Percentiles rank a stretch among this genome's conserved stretches.
Conservation (phyloP, 306 rosid genomes). For the Malus orientalis region DNA sequence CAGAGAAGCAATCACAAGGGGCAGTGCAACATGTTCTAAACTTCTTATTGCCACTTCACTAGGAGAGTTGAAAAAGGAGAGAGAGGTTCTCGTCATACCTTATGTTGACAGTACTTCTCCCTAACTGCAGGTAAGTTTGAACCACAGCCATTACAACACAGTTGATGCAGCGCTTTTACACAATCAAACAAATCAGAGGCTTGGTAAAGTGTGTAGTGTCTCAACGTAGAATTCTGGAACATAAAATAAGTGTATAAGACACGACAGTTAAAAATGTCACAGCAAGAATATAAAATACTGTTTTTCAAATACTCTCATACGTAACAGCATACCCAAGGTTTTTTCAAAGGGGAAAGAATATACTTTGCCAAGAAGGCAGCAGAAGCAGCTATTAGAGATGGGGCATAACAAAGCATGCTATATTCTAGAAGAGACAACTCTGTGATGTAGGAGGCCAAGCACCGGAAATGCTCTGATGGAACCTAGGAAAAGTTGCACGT, state of each 20-base stretch:
- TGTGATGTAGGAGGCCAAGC: constrained; percentile 44
- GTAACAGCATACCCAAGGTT: constrained; percentile 51
- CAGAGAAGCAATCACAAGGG: not conserved
- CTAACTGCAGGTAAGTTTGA: constrained; percentile 46
- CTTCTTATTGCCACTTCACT: not conserved
- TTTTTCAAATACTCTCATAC: not conserved
- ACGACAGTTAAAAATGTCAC: not conserved
- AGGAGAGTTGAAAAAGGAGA: too few species aligned
- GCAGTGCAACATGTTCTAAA: not conserved
- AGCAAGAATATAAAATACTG: constrained; percentile 7
- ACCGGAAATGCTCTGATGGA: constrained; percentile 40
- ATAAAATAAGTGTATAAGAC: not conserved
- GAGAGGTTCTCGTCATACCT: constrained; percentile 26
- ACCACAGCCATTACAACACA: constrained; percentile 33
- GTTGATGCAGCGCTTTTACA: constrained; percentile 56
- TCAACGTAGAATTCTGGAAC: constrained; percentile 54
- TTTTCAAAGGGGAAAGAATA: constrained; percentile 37
- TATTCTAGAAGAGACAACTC: constrained; percentile 58
- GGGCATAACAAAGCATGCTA: constrained; percentile 41
- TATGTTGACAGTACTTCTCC: constrained; percentile 69
- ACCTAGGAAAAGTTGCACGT: constrained; percentile 30
- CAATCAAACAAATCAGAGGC: constrained; percentile 62
- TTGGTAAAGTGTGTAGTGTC: constrained; percentile 53
- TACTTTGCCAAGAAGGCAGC: constrained; percentile 61
- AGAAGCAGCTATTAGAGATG: constrained; percentile 60